phyloP scores from a whole-genome alignment of 441 rosid genomes.

The Pelargonium myrrhifolium region DNA sequence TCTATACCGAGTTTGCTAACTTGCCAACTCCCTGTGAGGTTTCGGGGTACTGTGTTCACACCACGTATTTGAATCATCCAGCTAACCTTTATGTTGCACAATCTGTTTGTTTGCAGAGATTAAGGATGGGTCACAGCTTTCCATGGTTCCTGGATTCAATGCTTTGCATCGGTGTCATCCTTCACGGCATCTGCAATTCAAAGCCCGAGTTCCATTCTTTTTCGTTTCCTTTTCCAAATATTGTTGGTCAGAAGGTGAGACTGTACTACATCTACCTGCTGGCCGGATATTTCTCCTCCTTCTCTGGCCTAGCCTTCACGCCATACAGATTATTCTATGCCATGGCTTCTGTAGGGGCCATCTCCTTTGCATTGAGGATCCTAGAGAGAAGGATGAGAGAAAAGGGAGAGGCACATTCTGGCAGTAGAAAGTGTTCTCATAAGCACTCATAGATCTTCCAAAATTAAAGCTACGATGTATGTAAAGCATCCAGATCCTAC shows the following conservation, averaged over 20 bases:
- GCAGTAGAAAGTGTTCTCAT: slow-evolving; percentile 68
- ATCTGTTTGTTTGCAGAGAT: slow-evolving; percentile 55
- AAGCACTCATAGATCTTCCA: slow-evolving; percentile 38
- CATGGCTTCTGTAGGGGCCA: slow-evolving; percentile 59
- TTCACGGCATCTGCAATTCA: slow-evolving; percentile 54
- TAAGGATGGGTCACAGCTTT: slow-evolving; percentile 64
- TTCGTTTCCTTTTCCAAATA: slow-evolving; percentile 34
- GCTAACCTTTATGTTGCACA: not conserved
- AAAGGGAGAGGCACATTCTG: slow-evolving; percentile 46
- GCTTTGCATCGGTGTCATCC: slow-evolving; percentile 65
- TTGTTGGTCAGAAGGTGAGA: slow-evolving; percentile 42
- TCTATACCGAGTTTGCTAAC: too few species aligned
- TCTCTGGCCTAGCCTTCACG: slow-evolving; percentile 61
- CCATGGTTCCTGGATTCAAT: slow-evolving; percentile 78
- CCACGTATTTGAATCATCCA: too few species aligned
- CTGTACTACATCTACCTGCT: slow-evolving; percentile 47
- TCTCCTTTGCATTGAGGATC: slow-evolving; percentile 42
- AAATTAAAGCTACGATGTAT: not conserved
- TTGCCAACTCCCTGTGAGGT: too few species aligned
- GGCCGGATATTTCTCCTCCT: slow-evolving; percentile 63
- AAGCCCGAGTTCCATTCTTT: slow-evolving; percentile 59
- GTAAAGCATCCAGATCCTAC: not conserved
- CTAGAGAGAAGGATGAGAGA: slow-evolving; percentile 41
- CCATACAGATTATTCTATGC: slow-evolving; percentile 76
- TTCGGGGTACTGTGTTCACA: too few species aligned